phyloP scores from a whole-genome alignment of 208 protist genomes.

The Leishmania braziliensis region DNA sequence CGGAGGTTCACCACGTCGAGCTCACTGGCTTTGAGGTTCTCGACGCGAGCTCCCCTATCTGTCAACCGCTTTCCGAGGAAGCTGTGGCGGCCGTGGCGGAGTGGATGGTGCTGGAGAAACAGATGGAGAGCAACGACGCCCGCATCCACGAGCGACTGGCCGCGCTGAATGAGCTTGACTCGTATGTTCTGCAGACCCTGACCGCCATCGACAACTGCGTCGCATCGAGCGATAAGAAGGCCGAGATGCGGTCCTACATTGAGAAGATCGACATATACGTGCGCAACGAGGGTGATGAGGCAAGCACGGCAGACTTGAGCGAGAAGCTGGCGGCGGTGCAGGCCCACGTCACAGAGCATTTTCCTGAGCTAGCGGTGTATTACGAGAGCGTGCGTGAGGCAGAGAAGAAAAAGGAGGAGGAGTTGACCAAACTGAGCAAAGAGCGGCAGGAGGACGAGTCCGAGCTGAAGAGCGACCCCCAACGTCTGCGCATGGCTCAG shows the following conservation, averaged over 20 bases:
- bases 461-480: constrained; percentile 77
- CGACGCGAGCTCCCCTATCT: constrained; percentile 15
- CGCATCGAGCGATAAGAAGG: constrained; percentile 26
- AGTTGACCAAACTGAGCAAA: constrained; percentile 48
- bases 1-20: constrained; percentile 40
- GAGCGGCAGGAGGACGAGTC: constrained; percentile 51
- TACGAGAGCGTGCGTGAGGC: constrained; percentile 34
- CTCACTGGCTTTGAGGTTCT: constrained; percentile 42
- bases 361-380: constrained; percentile 45
- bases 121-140: constrained; percentile 43
- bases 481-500: constrained; percentile 74
- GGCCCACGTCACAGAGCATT: constrained; percentile 37
- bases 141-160: constrained; percentile 47
- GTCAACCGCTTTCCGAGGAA: constrained; percentile 27
- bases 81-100: constrained; percentile 29
- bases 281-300: constrained; percentile 41
- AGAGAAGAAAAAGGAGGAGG: constrained; percentile 48
- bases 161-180: constrained; percentile 66
- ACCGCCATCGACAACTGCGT: constrained; percentile 37
- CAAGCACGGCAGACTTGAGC: constrained; percentile 22
- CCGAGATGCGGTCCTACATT: constrained; percentile 31
- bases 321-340: constrained; percentile 33
- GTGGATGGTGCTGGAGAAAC: constrained; percentile 41
- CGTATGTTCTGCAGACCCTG: constrained; percentile 61
- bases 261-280: constrained; percentile 48